A percentile compares a stretch with the other conserved stretches of the same genome.
phyloP scores from a whole-genome alignment of 257 asterid species.

The Craterostigma plantagineum region DNA sequence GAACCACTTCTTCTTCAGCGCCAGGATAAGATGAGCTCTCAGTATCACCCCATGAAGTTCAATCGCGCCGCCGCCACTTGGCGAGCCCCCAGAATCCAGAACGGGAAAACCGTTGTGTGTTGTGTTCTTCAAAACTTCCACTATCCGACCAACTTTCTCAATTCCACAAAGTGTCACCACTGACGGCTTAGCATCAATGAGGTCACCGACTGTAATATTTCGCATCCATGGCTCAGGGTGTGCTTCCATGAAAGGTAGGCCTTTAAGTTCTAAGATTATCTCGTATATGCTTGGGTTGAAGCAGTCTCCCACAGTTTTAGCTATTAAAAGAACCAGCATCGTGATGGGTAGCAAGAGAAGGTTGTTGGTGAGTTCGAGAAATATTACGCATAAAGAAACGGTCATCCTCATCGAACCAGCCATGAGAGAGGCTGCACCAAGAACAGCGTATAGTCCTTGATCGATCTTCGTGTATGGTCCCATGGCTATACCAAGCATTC shows the following conservation, averaged over 20 bases:
- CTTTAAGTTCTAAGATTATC: constrained; percentile 72
- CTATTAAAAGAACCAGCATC: constrained; percentile 66
- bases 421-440: constrained; percentile 88
- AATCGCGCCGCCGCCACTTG: constrained; percentile 20
- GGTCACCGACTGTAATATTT: constrained; percentile 70
- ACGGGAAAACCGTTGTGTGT: constrained; percentile 81
- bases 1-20: constrained; percentile 69
- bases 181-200: constrained; percentile 51
- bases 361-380: constrained; percentile 86
- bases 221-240: constrained; percentile 95
- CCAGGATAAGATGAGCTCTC: constrained; percentile 60
- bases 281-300: constrained; percentile 89
- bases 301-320: constrained; percentile 87
- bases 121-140: constrained; percentile 59
- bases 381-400: constrained; percentile 79
- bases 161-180: constrained; percentile 48
- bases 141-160: constrained; percentile 57
- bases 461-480: constrained; percentile 59
- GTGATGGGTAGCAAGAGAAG: constrained; percentile 79
- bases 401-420: constrained; percentile 99
- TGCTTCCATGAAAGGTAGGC: constrained; percentile 82
- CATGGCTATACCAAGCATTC: constrained; percentile 64
- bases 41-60: constrained; percentile 60
- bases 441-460: constrained; percentile 70
- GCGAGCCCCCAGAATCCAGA: constrained; percentile 35